phyloP scores from a whole-genome alignment of 1,284 basidiomycete genomes.

The Trichosporon sp. region DNA sequence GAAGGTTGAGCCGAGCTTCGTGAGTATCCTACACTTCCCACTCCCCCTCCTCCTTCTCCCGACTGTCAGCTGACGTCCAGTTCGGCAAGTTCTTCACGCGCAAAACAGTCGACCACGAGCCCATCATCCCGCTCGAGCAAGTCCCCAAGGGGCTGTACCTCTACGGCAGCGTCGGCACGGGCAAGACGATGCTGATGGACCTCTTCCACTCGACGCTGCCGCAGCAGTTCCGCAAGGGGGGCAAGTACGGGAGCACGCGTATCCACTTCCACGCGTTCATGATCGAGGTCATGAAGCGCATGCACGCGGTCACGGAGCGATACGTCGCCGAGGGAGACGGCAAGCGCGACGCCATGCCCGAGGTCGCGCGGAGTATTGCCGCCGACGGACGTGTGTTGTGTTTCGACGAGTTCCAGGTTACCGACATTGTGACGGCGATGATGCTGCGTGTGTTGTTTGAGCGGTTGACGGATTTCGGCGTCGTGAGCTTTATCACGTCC shows the following conservation, averaged over 20 bases:
- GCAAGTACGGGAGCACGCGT: slow-evolving; percentile 59
- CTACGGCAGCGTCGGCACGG: slow-evolving; percentile 95
- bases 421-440: slow-evolving; percentile 99
- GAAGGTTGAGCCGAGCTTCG: slow-evolving; percentile 32
- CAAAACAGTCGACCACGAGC: slow-evolving; percentile 43
- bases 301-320: slow-evolving; percentile 59
- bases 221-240: slow-evolving; percentile 53
- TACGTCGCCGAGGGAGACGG: slow-evolving; percentile 54
- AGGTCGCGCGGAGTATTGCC: slow-evolving; percentile 84
- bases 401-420: slow-evolving; percentile 99
- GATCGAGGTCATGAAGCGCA: slow-evolving; percentile 93
- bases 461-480: slow-evolving; percentile 75
- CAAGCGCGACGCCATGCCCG: slow-evolving; percentile 66
- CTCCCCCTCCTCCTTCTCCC: no score
- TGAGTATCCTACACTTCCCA: slow-evolving; percentile 16
- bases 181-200: slow-evolving; percentile 97
- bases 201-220: slow-evolving; percentile 90
- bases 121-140: slow-evolving; percentile 45
- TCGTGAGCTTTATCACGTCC: slow-evolving; percentile 91
- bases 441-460: slow-evolving; percentile 86
- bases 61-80: slow-evolving; percentile 32
- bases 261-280: slow-evolving; percentile 99
- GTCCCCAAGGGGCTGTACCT: slow-evolving; percentile 88
- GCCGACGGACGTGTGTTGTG: slow-evolving; percentile 79
- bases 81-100: slow-evolving; percentile 61